Evolutionary conservation across 2,329 filamentous ascomycete species (phyloP), one percentile per base, ranked within the genome.

Genomic region (Grosmannia serpens): DNA sequence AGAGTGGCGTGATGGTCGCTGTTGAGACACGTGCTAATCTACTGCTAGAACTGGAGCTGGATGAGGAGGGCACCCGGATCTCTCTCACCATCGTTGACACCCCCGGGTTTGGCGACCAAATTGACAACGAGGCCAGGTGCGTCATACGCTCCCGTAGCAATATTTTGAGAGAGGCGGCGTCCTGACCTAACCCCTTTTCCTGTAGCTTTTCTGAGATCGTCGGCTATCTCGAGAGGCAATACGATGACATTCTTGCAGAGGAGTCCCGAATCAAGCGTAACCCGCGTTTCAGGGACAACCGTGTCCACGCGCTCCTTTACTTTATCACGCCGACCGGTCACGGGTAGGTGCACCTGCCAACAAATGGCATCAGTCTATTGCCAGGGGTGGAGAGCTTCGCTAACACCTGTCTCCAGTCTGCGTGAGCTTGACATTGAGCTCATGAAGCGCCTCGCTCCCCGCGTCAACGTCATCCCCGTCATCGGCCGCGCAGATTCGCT

Each of bases 201-300:
- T 59, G 58, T 65, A 95, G 91, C 78, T 99, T 99, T 74, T 87
- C 88, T 68, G 94, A 97, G 76, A 99, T 99, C 69, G 91, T 96
- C 67, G 92, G 91, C 67, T 96, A 95, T 77, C 89, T 99, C 69
- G 94, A 99, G 82, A 86, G 92, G 78, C 92, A 99, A 84, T 97
- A 97, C 76, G 94, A 99, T 76, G 91, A 97, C 73, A 97, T 99
- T 81, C 84, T 99, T 68, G 92, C 94, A 63, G 92, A 97, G 79
- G 94, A 99, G 80, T 97, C 94, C 69, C 90, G 94, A 80, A 99
- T 99, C 82, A 99, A 99, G 89, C 94, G 94, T 91, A 99, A 99
- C 80, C 94, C 94, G 67, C 87, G 94, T 70, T 99, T 99, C 87
- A 87, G 94, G 71, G 94, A 99, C 78, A 97, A 99, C 79, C 89